A percentile compares a stretch with the other conserved stretches of the same genome.
phyloP scores from a whole-genome alignment of 202 grass and related monocot genomes.

The Carex arenaria region DNA sequence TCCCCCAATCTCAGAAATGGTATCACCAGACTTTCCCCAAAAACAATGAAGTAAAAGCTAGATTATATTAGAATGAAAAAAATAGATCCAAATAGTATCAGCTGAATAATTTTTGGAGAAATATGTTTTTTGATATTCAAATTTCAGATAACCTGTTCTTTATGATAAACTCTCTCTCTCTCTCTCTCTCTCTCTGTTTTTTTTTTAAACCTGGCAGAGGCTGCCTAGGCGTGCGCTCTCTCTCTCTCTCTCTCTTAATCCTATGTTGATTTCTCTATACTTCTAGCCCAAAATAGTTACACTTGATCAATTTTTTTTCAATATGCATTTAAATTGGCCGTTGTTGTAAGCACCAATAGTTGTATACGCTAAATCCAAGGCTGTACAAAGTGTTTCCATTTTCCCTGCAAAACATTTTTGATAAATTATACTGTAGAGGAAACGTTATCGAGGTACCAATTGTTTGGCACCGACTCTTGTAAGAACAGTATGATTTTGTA shows the following conservation, averaged over 20 bases:
- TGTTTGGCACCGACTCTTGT: too few species aligned
- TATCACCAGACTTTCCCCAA: conserved; percentile 30
- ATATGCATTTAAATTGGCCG: background rate
- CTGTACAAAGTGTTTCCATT: background rate
- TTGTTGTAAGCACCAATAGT: background rate
- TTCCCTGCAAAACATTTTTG: background rate
- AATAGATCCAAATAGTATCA: background rate
- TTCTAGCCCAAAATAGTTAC: background rate
- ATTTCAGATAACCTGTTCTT: background rate
- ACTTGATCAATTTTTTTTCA: background rate
- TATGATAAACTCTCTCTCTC: background rate
- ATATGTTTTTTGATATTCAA: background rate
- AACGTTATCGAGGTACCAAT: too few species aligned
- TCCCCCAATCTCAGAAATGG: conserved; percentile 48
- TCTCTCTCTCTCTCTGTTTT: background rate
- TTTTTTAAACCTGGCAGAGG: too few species aligned
- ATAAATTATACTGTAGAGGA: background rate
- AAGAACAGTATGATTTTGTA: too few species aligned
- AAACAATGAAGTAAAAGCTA: background rate
- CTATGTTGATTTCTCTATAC: background rate
- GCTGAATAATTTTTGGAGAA: background rate
- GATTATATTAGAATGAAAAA: background rate
- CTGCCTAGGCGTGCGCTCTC: too few species aligned
- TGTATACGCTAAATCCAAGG: background rate
- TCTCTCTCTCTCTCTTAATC: background rate